Conservation (phyloP, 108 stramenopile genomes). For the Poteriospumella lacustris region DNA sequence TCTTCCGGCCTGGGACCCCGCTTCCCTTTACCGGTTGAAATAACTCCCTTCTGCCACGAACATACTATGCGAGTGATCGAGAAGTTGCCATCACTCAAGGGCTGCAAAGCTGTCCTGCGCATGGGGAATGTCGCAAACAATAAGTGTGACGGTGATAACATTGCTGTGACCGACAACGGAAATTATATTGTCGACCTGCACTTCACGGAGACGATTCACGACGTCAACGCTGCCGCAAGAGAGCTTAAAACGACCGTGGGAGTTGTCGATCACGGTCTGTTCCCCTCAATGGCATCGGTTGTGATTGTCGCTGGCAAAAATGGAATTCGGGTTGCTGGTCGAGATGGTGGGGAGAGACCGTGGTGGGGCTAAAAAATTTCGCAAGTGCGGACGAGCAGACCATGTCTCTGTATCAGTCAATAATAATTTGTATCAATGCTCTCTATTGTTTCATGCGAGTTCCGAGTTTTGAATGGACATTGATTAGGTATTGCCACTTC, state of each 20-base stretch:
- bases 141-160: slow-evolving; percentile 79
- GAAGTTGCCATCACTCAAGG: slow-evolving; percentile 68
- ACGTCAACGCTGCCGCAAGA: slow-evolving; percentile 61
- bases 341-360: neutral
- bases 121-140: slow-evolving; percentile 73
- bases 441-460: too few relatives aligned
- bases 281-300: slow-evolving; percentile 91
- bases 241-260: slow-evolving; percentile 88
- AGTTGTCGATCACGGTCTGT: slow-evolving; percentile 95
- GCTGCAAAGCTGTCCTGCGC: slow-evolving; percentile 81
- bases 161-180: slow-evolving; percentile 90
- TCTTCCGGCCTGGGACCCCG: slow-evolving; percentile 84
- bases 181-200: slow-evolving; percentile 98
- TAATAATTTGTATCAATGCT: too few relatives aligned
- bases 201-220: slow-evolving; percentile 82
- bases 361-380: neutral
- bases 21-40: slow-evolving; percentile 89
- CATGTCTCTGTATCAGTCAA: too few relatives aligned
- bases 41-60: slow-evolving; percentile 91
- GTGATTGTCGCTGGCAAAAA: slow-evolving; percentile 90
- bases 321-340: slow-evolving; percentile 70
- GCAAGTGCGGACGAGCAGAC: too few relatives aligned
- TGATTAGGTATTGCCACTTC: too few relatives aligned
- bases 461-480: too few relatives aligned
- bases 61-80: slow-evolving; percentile 82